Evolutionary conservation across 345 rosid species (phyloP), one percentile per base, ranked within the genome.

Genomic region (Pelargonium nanum): DNA sequence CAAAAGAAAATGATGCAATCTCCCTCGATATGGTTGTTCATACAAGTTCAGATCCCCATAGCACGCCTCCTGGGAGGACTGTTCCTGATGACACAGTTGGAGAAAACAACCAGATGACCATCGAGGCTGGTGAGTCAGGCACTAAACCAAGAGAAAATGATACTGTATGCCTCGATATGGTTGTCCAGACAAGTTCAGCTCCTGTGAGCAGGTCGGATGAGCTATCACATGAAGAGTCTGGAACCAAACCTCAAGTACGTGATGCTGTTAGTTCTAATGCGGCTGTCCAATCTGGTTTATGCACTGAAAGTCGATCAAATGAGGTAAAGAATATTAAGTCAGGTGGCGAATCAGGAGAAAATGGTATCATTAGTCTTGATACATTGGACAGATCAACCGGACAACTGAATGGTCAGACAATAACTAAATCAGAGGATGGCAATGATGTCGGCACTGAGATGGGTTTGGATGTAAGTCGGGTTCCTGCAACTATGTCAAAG

Each of bases 1-100:
- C 73, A 58, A 87, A 66, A 52, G 77, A 57, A 79, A 67, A 48
- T 4, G 65, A 66, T 65, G 65, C 73, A 5, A 21, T 22, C 44
- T 66, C 63, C 44, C 66, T 22, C 19, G 70, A 76, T 53, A 62
- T 48, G 22, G 71, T 53, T 74, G 75, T 51, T 26, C 40, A 56
- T 65, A 63, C 67, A 22, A 55, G 74, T 71, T 66, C 65, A 23
- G 70, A 57, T 45, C 67, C 45, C 32, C 32, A 7, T 7, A 28
- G 3, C 32, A 28, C 32, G 12, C 13, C 45, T 34, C 12, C 45
- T 34, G 45, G 45, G 12, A 34, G 45, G 4, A 34, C 12, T 9
- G 13, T 9, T 15, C 1, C 45, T 10, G 13, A 34, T 3, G 12
- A 4, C 6, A 61, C 76, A 70, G 60, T 6, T 55, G 24, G 55